Percentiles rank a stretch among this genome's conserved stretches.
phyloP scores from a whole-genome alignment of 2,329 filamentous ascomycete species.

The Diplocarpon mali region DNA sequence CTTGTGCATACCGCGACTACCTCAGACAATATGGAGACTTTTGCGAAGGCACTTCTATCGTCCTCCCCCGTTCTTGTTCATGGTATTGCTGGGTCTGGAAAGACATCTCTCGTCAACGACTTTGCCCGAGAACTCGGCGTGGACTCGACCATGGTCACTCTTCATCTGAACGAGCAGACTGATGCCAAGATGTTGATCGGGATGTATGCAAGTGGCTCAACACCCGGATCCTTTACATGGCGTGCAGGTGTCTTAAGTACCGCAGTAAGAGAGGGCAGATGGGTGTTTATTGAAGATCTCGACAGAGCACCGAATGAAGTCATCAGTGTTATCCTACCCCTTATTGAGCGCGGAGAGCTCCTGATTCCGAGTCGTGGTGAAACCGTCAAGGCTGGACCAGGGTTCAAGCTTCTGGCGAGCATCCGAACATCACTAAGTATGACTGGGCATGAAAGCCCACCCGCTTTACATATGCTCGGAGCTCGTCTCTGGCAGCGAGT shows the following conservation, averaged over 20 bases:
- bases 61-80: constrained; percentile 67
- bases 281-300: constrained; percentile 95
- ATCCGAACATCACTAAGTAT: constrained; percentile 64
- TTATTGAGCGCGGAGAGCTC: constrained; percentile 87
- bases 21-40: constrained; percentile 53
- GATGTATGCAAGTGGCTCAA: constrained; percentile 81
- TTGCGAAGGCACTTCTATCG: constrained; percentile 57
- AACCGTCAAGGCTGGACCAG: constrained; percentile 67
- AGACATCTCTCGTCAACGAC: constrained; percentile 77
- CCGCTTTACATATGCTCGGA: constrained; percentile 62
- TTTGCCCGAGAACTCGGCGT: constrained; percentile 71
- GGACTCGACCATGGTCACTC: constrained; percentile 73
- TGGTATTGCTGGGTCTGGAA: constrained; percentile 77
- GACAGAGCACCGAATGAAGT: constrained; percentile 92
- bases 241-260: constrained; percentile 85
- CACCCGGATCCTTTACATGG: constrained; percentile 86
- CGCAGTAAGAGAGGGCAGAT: constrained; percentile 85
- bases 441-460: constrained; percentile 56
- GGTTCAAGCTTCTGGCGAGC: constrained; percentile 86
- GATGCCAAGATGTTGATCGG: constrained; percentile 95
- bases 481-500: constrained; percentile 77
- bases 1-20: constrained; percentile 67
- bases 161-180: constrained; percentile 96
- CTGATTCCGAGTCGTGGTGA: constrained; percentile 84
- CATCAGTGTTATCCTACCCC: constrained; percentile 79